Evolutionary conservation across 73 alveolate species (phyloP).

Genomic region (Paramecium sexaurelia): DNA sequence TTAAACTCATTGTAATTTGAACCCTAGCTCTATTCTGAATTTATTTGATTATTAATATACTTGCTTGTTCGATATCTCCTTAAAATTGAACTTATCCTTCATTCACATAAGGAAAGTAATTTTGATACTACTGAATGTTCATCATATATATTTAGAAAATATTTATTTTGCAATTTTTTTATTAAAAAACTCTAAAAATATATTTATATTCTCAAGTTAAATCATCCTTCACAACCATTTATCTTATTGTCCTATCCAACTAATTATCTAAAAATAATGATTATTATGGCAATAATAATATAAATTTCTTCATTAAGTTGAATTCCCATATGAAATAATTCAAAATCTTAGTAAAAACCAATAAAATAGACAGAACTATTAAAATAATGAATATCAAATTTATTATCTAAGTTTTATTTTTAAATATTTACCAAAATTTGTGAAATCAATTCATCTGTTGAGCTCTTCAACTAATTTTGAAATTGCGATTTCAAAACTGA

Average conservation of each 20-base stretch:
- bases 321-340: conserved; percentile 15
- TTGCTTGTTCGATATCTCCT: not conserved
- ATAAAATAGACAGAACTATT: not conserved
- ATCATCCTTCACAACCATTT: not conserved
- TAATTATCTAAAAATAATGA: conserved; percentile 5
- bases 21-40: not conserved
- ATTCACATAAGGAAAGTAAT: not conserved
- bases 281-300: not conserved
- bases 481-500: not conserved
- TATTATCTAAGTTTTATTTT: not conserved
- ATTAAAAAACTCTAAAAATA: not conserved
- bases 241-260: not conserved
- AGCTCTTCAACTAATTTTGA: not conserved
- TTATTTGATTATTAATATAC: not conserved
- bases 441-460: conserved; percentile 1
- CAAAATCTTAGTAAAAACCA: not conserved
- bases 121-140: not conserved
- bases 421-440: not conserved
- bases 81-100: not conserved
- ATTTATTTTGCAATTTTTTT: not conserved
- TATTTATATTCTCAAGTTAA: not conserved
- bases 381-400: not conserved
- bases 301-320: not conserved
- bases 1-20: conserved; percentile 12
- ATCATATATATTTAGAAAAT: not conserved